phyloP scores from a whole-genome alignment of 1,284 basidiomycete genomes.

The Pseudozyma tsukubaensis region DNA sequence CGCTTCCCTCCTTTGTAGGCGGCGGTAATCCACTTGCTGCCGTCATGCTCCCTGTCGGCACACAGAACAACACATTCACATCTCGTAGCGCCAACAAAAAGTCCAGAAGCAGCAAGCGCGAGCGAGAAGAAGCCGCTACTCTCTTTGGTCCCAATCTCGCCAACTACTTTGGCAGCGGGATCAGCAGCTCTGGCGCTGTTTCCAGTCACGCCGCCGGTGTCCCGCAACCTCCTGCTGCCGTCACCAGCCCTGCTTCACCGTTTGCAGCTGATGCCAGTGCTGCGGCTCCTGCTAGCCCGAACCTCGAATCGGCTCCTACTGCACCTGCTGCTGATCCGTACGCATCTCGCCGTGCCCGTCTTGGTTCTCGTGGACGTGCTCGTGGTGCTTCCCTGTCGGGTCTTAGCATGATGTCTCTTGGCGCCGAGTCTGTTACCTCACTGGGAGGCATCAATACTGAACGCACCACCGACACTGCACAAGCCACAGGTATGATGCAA shows the following conservation, averaged over 20 bases:
- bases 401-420: slow-evolving; percentile 53
- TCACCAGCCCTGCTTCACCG: slow-evolving; percentile 22
- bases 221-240: slow-evolving; percentile 18
- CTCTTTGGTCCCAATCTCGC: slow-evolving; percentile 62
- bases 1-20: slow-evolving; percentile 3
- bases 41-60: slow-evolving; percentile 16
- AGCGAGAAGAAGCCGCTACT: slow-evolving; percentile 58
- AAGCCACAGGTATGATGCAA: slow-evolving; percentile 42
- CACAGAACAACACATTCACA: background rate
- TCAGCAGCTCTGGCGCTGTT: slow-evolving; percentile 52
- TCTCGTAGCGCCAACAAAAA: slow-evolving; percentile 25
- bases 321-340: slow-evolving; percentile 12
- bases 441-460: slow-evolving; percentile 43
- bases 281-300: background rate
- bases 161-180: slow-evolving; percentile 60
- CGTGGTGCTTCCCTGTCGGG: slow-evolving; percentile 60
- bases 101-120: slow-evolving; percentile 39
- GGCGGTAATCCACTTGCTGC: slow-evolving; percentile 19
- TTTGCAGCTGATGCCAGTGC: slow-evolving; percentile 8
- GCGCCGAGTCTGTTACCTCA: slow-evolving; percentile 48
- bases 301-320: slow-evolving; percentile 7
- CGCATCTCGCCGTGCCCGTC: slow-evolving; percentile 38
- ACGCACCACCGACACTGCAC: slow-evolving; percentile 14
- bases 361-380: slow-evolving; percentile 57
- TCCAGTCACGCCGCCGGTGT: slow-evolving; percentile 27